These are phyloP conservation scores for Hyphochytrium catenoides DNA, from an alignment of 352 stramenopile species.

Conservation along the genomic window DNA sequence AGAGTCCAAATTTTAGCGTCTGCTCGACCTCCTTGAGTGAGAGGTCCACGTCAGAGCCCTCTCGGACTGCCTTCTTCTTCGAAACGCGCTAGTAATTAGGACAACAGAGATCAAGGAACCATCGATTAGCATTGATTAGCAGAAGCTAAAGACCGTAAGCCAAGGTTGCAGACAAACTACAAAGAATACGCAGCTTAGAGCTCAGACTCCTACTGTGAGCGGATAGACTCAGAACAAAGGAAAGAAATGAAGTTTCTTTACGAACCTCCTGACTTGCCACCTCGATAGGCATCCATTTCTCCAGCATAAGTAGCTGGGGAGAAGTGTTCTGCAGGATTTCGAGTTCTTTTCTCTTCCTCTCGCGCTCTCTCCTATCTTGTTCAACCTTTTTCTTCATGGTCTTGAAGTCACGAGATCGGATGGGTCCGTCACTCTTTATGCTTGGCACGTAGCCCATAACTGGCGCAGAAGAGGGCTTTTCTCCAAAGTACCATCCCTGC, in stretches of 20 bases:
- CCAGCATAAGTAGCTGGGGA: conserved; percentile 21
- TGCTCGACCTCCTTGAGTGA: conserved; percentile 59
- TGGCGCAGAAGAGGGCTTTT: conserved; percentile 45
- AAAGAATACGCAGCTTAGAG: conserved; percentile 1
- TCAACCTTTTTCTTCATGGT: conserved; percentile 19
- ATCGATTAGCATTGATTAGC: neutral
- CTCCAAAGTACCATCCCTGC: conserved; percentile 86
- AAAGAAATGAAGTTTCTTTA: neutral
- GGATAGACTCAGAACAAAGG: conserved; percentile 1
- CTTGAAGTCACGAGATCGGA: conserved; percentile 36
- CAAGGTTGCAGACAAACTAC: neutral
- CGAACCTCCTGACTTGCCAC: conserved; percentile 25
- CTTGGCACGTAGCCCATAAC: conserved; percentile 52
- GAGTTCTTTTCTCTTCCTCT: conserved; percentile 16
- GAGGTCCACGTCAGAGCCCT: conserved; percentile 30
- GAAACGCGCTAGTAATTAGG: too few relatives aligned
- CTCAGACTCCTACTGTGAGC: neutral
- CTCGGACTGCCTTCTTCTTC: conserved; percentile 31
- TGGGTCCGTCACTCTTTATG: conserved; percentile 41
- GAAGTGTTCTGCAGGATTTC: too few relatives aligned
- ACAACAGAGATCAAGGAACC: too few relatives aligned
- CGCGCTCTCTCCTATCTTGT: conserved; percentile 14
- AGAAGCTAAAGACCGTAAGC: conserved; percentile 2
- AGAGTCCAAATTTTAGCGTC: conserved; percentile 84
- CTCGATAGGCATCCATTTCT: conserved; percentile 49